Conservation (phyloP, 1,139 yeast species). For the Hansenula lynferdii region DNA sequence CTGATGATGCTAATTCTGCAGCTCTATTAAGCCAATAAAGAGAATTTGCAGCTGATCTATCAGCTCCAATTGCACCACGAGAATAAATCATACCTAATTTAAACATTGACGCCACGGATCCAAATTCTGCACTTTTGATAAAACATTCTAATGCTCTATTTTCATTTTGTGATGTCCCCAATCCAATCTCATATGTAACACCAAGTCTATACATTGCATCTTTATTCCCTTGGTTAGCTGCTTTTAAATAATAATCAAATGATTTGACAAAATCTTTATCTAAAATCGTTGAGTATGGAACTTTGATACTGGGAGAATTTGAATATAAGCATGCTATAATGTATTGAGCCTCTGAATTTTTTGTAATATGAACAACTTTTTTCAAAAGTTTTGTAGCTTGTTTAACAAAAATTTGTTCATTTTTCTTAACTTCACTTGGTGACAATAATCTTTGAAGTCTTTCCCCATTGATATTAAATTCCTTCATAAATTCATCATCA, state of each 20-base stretch:
- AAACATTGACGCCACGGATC: slow-evolving; percentile 57
- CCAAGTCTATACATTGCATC: slow-evolving; percentile 63
- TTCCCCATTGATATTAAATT: slow-evolving; percentile 42
- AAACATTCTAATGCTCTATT: slow-evolving; percentile 46
- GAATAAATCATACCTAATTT: slow-evolving; percentile 60
- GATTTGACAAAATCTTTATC: slow-evolving; percentile 56
- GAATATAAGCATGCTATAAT: slow-evolving; percentile 59
- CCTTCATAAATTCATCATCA: slow-evolving; percentile 31
- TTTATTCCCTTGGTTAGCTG: slow-evolving; percentile 51
- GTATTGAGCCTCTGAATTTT: slow-evolving; percentile 47
- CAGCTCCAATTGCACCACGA: slow-evolving; percentile 41
- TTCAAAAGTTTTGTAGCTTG: slow-evolving; percentile 56
- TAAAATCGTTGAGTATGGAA: slow-evolving; percentile 36
- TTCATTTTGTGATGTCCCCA: slow-evolving; percentile 46
- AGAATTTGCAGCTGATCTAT: slow-evolving; percentile 42
- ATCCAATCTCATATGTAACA: slow-evolving; percentile 62
- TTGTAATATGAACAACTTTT: slow-evolving; percentile 38
- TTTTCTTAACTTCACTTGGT: slow-evolving; percentile 41
- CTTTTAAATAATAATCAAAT: slow-evolving; percentile 48
- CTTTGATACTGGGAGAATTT: slow-evolving; percentile 34
- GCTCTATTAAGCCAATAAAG: slow-evolving; percentile 55
- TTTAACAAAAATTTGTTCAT: slow-evolving; percentile 47
- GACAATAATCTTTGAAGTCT: slow-evolving; percentile 30
- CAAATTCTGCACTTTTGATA: slow-evolving; percentile 50
- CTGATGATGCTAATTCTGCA: slow-evolving; percentile 36